These are phyloP conservation scores for Dactylellina drechsleri DNA, from an alignment of 2,329 filamentous ascomycete species.

Conservation along the genomic window DNA sequence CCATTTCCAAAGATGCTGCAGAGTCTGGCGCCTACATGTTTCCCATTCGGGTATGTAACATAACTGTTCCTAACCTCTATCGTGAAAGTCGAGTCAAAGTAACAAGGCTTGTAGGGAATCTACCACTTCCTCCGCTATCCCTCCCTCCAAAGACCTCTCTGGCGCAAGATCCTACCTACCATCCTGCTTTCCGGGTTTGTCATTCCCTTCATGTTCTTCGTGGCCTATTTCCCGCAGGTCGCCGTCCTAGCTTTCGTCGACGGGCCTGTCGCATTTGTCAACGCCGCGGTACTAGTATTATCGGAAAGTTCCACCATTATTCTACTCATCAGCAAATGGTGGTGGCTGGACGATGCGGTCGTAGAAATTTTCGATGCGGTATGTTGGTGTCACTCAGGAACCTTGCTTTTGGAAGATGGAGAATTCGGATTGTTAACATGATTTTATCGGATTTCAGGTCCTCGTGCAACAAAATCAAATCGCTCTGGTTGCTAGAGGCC, in stretches of 20 bases:
- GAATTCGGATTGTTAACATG: constrained; percentile 66
- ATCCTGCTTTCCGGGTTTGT: constrained; percentile 77
- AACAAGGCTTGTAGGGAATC: constrained; percentile 66
- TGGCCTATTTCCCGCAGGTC: constrained; percentile 78
- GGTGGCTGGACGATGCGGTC: constrained; percentile 43
- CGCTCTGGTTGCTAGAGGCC: constrained; percentile 76
- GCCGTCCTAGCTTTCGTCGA: constrained; percentile 85
- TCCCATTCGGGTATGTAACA: constrained; percentile 71
- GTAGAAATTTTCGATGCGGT: constrained; percentile 50
- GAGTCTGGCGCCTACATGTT: constrained; percentile 85
- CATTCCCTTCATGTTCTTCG: constrained; percentile 82
- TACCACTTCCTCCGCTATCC: constrained; percentile 70
- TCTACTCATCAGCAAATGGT: constrained; percentile 57
- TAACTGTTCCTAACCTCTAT: background rate
- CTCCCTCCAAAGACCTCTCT: constrained; percentile 70
- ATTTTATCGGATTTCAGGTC: constrained; percentile 64
- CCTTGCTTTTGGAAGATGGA: constrained; percentile 58
- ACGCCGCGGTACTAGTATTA: constrained; percentile 73
- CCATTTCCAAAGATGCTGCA: constrained; percentile 74
- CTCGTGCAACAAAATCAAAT: constrained; percentile 68
- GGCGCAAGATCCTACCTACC: constrained; percentile 65
- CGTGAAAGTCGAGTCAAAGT: background rate
- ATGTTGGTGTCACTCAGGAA: constrained; percentile 55
- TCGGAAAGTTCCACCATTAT: constrained; percentile 63
- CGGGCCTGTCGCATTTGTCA: constrained; percentile 80